Base-by-base conservation (phyloP, 2,329 filamentous ascomycete genomes). In the Aspergillus fijiensis region DNA sequence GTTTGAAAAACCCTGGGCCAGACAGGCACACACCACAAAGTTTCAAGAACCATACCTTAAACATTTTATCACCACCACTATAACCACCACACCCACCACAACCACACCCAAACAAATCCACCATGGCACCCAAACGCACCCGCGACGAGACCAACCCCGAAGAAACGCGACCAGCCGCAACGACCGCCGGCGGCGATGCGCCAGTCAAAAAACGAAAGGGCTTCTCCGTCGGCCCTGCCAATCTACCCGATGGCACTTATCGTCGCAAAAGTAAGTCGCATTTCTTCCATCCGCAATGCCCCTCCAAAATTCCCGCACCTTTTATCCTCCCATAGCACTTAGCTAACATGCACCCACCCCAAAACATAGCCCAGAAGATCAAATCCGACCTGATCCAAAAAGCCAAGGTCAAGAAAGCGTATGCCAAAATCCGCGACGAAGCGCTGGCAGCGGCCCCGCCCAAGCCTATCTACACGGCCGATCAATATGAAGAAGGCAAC, bases 341-440 rank as follows among this genome's bases (percentile, higher is more conserved):
- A 2, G 19, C 57, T 53, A 49, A 55, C 25, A 19, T 31, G 58
- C 25, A 27, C 54, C 49, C 55, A 59, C 21, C 27, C 50, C 25
- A 60, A 50, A 11, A 39, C 21, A 47, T 70, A 94, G 91, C 90
- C 60, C 87, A 91, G 76, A 94, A 94, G 77, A 95, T 96, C 72
- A 98, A 98, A 77, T 85, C 89, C 65, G 86, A 90, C 66, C 81
- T 96, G 58, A 97, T 98, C 69, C 87, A 92, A 76, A 96, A 95
- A 75, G 92, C 93, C 62, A 96, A 97, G 77, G 83, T 96, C 63
- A 95, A 94, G 78, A 96, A 96, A 77, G 86, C 90, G 48, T 97
- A 96, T 73, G 90, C 89, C 64, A 97, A 96, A 77, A 81, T 96
- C 65, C 94, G 93, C 76, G 87, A 87, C 47, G 79, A 80, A 51